Evolutionary conservation across 2,329 filamentous ascomycete species (phyloP), one percentile per base, ranked within the genome.

Genomic region (Pezicula carpinea): DNA sequence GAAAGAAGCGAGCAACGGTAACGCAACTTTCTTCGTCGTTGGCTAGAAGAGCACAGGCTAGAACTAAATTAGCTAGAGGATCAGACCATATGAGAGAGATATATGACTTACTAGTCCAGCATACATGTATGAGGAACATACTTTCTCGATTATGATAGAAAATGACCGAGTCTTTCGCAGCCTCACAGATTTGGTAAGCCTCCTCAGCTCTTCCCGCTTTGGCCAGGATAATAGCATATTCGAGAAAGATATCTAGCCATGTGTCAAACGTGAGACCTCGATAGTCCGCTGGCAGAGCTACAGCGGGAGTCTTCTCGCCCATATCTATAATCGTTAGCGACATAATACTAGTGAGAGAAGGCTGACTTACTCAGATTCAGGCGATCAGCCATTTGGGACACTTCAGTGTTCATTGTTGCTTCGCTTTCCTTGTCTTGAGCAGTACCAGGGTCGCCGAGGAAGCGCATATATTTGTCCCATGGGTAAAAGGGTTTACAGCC

Each of bases 161-260:
- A 18, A 96, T 81, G 44, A 87, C 90, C 13, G 89, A 89, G 60
- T 89, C 83, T 41, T 83, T 77, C 1, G 88, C 89, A 5, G 86
- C 82, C 51, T 90, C 82, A 56, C 95, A 84, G 6, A 89, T 80
- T 43, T 85, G 81, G 64, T 96, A 96, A 43, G 89, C 84, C 52
- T 89, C 83, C 35, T 83, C 76, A 13, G 78, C 72, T 40, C 85
- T 80, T 29, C 83, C 83, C 17, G 75, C 70, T 35, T 81, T 78
- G 6, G 90, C 87, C 26, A 93, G 76, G 5, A 84, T 75, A 40
- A 96, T 75, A 3, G 90, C 87, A 62, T 95, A 95, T 59, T 93
- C 87, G 31, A 95, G 77, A 62, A 99, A 96, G 1, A 96, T 76
- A 56, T 95, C 87, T 3, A 96, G 77, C 93, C 93, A 99, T 39